Evolutionary conservation across 2,329 filamentous ascomycete species (phyloP).

Genomic region (Ascochyta koolunga): DNA sequence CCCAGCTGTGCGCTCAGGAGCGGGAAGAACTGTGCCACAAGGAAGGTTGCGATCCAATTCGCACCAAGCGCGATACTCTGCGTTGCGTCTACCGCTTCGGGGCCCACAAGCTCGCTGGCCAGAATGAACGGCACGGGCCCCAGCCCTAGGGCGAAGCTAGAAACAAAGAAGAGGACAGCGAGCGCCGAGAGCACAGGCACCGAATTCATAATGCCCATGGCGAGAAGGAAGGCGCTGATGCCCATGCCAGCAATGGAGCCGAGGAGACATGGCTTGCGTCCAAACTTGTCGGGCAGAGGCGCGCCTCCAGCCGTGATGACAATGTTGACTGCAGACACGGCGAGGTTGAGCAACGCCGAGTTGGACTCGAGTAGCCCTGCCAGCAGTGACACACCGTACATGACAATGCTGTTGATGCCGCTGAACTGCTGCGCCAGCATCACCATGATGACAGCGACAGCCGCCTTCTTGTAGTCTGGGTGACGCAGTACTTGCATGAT

Average conservation of each 20-base stretch:
- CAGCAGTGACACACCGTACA: slow-evolving; percentile 95
- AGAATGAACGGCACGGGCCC: slow-evolving; percentile 96
- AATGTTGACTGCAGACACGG: slow-evolving; percentile 87
- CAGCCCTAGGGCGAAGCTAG: slow-evolving; percentile 86
- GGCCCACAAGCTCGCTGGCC: slow-evolving; percentile 85
- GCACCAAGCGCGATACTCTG: slow-evolving; percentile 87
- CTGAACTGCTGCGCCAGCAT: slow-evolving; percentile 94
- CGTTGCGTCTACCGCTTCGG: slow-evolving; percentile 87
- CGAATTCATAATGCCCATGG: slow-evolving; percentile 76
- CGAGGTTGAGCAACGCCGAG: slow-evolving; percentile 82
- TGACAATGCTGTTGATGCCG: slow-evolving; percentile 93
- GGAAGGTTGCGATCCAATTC: slow-evolving; percentile 88
- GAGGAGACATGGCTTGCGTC: slow-evolving; percentile 84
- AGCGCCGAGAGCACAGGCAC: slow-evolving; percentile 79
- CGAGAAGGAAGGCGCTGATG: slow-evolving; percentile 74
- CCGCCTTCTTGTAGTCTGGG: slow-evolving; percentile 75
- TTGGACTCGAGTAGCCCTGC: slow-evolving; percentile 79
- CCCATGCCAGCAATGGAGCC: slow-evolving; percentile 86
- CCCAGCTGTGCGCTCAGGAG: slow-evolving; percentile 79
- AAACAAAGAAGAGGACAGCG: slow-evolving; percentile 83
- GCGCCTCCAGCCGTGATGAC: slow-evolving; percentile 80
- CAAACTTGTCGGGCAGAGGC: slow-evolving; percentile 83
- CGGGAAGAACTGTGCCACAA: slow-evolving; percentile 95
- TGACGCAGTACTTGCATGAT: slow-evolving; percentile 67
- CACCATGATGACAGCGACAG: slow-evolving; percentile 86